phyloP scores from a whole-genome alignment of 1,139 yeast genomes.

The Geotrichum phurueaensis region DNA sequence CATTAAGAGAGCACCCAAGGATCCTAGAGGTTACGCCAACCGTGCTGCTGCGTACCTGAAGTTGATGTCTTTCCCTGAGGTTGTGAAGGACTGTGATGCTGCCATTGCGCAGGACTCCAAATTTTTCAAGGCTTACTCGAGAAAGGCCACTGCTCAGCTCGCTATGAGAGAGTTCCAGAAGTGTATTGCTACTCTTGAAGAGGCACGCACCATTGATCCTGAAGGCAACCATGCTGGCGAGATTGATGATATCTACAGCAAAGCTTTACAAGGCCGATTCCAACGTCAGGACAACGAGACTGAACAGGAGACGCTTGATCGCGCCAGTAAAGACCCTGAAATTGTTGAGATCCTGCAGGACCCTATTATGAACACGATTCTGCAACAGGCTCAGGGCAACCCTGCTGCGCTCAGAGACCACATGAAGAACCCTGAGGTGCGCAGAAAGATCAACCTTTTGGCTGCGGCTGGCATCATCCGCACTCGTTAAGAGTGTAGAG shows the following conservation, averaged over 20 bases:
- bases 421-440: conserved; percentile 93
- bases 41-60: conserved; percentile 96
- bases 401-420: conserved; percentile 97
- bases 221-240: conserved; percentile 62
- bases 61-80: conserved; percentile 95
- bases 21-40: conserved; percentile 95
- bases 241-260: conserved; percentile 74
- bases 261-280: conserved; percentile 77
- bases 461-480: conserved; percentile 97
- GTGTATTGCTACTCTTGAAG: conserved; percentile 74
- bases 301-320: conserved; percentile 88
- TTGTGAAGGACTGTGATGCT: conserved; percentile 80
- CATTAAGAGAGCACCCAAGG: conserved; percentile 92
- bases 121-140: conserved; percentile 89
- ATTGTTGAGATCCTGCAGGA: conserved; percentile 84
- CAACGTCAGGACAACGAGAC: conserved; percentile 82
- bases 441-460: conserved; percentile 79
- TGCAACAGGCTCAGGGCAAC: conserved; percentile 88
- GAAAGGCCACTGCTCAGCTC: conserved; percentile 92
- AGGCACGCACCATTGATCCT: conserved; percentile 69
- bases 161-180: conserved; percentile 83
- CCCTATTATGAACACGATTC: conserved; percentile 94
- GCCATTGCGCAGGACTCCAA: conserved; percentile 85
- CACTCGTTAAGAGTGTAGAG: conserved; percentile 53
- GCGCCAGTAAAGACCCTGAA: conserved; percentile 91